A percentile compares a stretch with the other conserved stretches of the same genome.
phyloP scores from a whole-genome alignment of 2,329 filamentous ascomycete genomes.

The Seiridium unicorne region DNA sequence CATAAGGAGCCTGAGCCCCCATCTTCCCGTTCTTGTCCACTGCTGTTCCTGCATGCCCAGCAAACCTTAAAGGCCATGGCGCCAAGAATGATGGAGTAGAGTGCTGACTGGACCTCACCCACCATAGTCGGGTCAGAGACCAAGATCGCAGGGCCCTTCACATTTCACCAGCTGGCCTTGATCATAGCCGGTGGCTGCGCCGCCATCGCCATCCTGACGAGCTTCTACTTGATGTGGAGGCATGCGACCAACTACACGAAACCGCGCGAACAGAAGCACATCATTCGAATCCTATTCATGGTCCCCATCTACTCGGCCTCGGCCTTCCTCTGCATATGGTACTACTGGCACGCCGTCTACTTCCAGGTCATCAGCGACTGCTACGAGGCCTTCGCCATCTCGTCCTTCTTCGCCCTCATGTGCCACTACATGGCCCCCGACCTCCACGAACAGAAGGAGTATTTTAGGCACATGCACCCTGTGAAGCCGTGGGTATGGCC shows the following conservation, averaged over 20 bases:
- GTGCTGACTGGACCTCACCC: slow-evolving; percentile 20
- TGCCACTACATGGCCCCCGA: slow-evolving; percentile 78
- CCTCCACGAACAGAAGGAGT: slow-evolving; percentile 78
- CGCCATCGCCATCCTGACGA: slow-evolving; percentile 49
- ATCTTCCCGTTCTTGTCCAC: slow-evolving; percentile 5
- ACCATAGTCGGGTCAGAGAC: slow-evolving; percentile 45
- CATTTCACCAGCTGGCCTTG: slow-evolving; percentile 54
- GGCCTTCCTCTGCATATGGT: slow-evolving; percentile 70
- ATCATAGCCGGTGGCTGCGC: slow-evolving; percentile 48
- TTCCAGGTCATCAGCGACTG: slow-evolving; percentile 79
- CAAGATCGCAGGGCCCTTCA: slow-evolving; percentile 44
- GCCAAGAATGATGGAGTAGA: slow-evolving; percentile 11
- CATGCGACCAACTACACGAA: slow-evolving; percentile 62
- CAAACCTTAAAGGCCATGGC: slow-evolving; percentile 12
- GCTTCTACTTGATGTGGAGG: slow-evolving; percentile 56
- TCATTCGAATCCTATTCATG: slow-evolving; percentile 88
- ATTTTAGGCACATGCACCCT: slow-evolving; percentile 68
- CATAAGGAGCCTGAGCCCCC: not conserved
- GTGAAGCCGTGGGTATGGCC: slow-evolving; percentile 74
- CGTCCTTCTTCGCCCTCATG: slow-evolving; percentile 80
- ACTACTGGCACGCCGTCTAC: slow-evolving; percentile 77
- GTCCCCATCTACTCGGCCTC: slow-evolving; percentile 77
- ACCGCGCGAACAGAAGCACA: slow-evolving; percentile 60
- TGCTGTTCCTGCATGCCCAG: slow-evolving; percentile 20
- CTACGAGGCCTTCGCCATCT: slow-evolving; percentile 87